Percentiles rank a stretch among this genome's conserved stretches.
These are phyloP conservation scores for Fusarium sp. DNA, from an alignment of 2,329 filamentous ascomycete species.

Conservation along the genomic window DNA sequence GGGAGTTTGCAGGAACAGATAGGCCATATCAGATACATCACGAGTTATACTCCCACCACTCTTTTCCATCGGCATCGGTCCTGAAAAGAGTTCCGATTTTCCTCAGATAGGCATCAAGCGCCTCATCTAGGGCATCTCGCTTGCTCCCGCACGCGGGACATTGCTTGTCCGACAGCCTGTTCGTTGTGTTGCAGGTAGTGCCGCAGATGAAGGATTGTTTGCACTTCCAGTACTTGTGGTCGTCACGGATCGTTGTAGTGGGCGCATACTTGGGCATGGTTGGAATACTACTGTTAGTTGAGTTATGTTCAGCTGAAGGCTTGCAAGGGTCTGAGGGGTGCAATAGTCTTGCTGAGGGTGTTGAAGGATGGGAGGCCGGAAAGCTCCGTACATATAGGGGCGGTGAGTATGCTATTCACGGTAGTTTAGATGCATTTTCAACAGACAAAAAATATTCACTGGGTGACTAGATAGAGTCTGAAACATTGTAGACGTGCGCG, in stretches of 20 bases:
- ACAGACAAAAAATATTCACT: too few relatives aligned
- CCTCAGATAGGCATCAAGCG: background rate
- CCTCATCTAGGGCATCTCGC: background rate
- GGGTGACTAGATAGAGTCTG: background rate
- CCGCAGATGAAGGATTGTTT: background rate
- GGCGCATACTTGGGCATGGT: background rate
- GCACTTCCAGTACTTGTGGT: conserved; percentile 10
- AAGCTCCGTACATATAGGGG: background rate
- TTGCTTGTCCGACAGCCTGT: background rate
- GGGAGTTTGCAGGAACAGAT: background rate
- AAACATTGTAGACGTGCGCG: background rate
- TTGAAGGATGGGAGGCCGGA: background rate
- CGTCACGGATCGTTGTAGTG: conserved; percentile 1
- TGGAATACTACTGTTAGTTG: background rate
- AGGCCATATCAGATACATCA: background rate
- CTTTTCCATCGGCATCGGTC: background rate
- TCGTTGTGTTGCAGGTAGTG: background rate
- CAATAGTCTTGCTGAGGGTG: background rate
- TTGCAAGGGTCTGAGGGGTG: background rate
- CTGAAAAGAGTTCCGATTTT: background rate
- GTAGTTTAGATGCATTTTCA: background rate
- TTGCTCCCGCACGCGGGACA: background rate
- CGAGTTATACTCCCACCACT: conserved; percentile 3
- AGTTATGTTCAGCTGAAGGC: background rate
- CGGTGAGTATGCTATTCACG: background rate